Percentiles rank a stretch among this genome's conserved stretches.
These are phyloP conservation scores for Thozetella sp. DNA, from an alignment of 495 filamentous ascomycete species.

Conservation along the genomic window DNA sequence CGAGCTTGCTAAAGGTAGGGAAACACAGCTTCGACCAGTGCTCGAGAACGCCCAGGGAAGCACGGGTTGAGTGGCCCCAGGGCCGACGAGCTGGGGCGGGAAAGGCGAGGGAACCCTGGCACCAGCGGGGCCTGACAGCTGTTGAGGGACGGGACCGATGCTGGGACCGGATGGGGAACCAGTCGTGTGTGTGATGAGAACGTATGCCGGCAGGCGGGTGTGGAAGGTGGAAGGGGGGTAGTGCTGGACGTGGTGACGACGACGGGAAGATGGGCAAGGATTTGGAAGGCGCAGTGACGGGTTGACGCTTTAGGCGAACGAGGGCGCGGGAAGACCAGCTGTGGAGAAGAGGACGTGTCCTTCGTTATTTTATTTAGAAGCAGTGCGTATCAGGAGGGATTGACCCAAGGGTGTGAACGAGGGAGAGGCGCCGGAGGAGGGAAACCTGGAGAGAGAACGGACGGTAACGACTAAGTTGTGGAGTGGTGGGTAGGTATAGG, in stretches of 20 bases:
- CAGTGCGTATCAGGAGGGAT: constrained; percentile 41
- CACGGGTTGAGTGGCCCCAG: constrained; percentile 18
- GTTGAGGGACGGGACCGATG: not conserved
- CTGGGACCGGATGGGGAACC: constrained; percentile 12
- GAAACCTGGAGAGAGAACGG: constrained; percentile 21
- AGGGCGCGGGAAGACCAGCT: constrained; percentile 27
- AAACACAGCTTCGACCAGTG: constrained; percentile 24
- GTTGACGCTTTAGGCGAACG: constrained; percentile 26
- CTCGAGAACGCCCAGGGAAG: constrained; percentile 18
- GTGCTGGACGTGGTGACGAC: constrained; percentile 8
- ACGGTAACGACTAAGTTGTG: constrained; percentile 20
- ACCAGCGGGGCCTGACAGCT: constrained; percentile 9
- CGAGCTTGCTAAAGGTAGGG: constrained; percentile 25
- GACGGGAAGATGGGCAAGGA: constrained; percentile 13
- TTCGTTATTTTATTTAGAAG: constrained; percentile 35
- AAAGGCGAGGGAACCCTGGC: constrained; percentile 30
- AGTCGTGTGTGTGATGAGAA: constrained; percentile 4
- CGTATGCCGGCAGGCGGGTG: not conserved
- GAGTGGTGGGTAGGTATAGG: constrained; percentile 6
- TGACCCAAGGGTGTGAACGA: constrained; percentile 28
- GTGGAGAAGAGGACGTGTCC: constrained; percentile 29
- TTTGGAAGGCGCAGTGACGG: constrained; percentile 23
- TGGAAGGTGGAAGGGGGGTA: constrained; percentile 2
- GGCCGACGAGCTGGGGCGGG: constrained; percentile 27
- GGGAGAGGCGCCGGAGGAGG: constrained; percentile 30